Conservation (phyloP, 2,329 filamentous ascomycete genomes). For the Talaromyces sp. region DNA sequence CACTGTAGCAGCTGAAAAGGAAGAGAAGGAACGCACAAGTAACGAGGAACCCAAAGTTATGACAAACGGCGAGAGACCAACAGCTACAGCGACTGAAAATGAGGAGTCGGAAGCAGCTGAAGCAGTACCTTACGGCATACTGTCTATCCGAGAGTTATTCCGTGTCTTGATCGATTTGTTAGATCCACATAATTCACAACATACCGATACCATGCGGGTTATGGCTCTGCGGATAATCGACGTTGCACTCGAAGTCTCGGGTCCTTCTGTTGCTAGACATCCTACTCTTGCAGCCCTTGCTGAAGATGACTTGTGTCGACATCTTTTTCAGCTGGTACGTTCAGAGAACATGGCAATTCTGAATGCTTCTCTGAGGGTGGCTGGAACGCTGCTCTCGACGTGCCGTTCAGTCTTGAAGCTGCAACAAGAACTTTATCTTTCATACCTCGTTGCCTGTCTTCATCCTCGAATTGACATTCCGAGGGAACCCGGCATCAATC, state of each 20-base stretch:
- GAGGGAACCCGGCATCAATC: constrained; percentile 82
- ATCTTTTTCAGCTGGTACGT: constrained; percentile 91
- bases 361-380: constrained; percentile 87
- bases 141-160: constrained; percentile 91
- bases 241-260: constrained; percentile 92
- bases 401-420: constrained; percentile 88
- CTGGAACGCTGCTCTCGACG: constrained; percentile 84
- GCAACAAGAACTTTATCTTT: constrained; percentile 93
- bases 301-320: constrained; percentile 87
- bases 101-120: constrained; percentile 48
- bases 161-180: constrained; percentile 89
- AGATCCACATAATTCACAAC: constrained; percentile 86
- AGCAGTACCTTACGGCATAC: constrained; percentile 85
- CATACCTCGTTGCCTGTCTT: constrained; percentile 88
- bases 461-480: constrained; percentile 95
- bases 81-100: constrained; percentile 36
- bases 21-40: constrained; percentile 32
- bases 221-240: constrained; percentile 98
- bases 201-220: constrained; percentile 91
- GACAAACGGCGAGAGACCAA: constrained; percentile 31
- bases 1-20: constrained; percentile 26
- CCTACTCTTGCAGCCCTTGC: constrained; percentile 82
- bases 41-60: constrained; percentile 34
- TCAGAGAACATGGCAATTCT: constrained; percentile 96
- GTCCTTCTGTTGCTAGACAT: constrained; percentile 89